Evolutionary conservation across 2,329 filamentous ascomycete genomes (phyloP).

Genomic region (Orbilia oligospora): DNA sequence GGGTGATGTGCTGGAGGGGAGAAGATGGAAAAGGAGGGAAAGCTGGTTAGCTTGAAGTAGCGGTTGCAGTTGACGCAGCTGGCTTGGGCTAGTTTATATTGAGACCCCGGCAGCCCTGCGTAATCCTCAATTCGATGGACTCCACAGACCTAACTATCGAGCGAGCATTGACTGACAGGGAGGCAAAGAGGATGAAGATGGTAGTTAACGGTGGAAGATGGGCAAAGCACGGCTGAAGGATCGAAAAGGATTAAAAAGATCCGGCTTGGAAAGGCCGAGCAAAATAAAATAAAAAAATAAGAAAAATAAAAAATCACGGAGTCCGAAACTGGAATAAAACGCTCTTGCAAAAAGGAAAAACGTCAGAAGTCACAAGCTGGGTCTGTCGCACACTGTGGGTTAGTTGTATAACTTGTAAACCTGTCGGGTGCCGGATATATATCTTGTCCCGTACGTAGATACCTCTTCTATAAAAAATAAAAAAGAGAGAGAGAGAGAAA

Average conservation of each 20-base stretch:
- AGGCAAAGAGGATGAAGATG: background rate
- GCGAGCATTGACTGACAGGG: background rate
- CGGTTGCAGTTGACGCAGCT: constrained; percentile 24
- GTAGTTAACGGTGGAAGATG: background rate
- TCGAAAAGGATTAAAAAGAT: constrained; percentile 2
- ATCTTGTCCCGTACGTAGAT: background rate
- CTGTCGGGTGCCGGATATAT: constrained; percentile 1
- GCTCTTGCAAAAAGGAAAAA: constrained; percentile 11
- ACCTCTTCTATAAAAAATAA: background rate
- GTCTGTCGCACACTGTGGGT: constrained; percentile 1
- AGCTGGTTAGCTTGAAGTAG: constrained; percentile 1
- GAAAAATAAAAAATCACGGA: constrained; percentile 10
- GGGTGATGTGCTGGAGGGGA: background rate
- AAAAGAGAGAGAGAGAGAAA: background rate
- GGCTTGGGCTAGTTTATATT: constrained; percentile 19
- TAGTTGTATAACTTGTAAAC: background rate
- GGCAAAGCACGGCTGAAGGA: background rate
- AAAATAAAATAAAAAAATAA: background rate
- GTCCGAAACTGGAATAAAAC: constrained; percentile 29
- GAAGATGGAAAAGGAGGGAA: constrained; percentile 12
- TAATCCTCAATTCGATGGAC: constrained; percentile 20
- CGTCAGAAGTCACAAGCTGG: constrained; percentile 10
- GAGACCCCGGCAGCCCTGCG: constrained; percentile 37
- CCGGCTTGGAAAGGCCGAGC: constrained; percentile 21
- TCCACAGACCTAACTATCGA: background rate